phyloP scores from a whole-genome alignment of 1,284 basidiomycete species.

The Exobasidium rhododendri region DNA sequence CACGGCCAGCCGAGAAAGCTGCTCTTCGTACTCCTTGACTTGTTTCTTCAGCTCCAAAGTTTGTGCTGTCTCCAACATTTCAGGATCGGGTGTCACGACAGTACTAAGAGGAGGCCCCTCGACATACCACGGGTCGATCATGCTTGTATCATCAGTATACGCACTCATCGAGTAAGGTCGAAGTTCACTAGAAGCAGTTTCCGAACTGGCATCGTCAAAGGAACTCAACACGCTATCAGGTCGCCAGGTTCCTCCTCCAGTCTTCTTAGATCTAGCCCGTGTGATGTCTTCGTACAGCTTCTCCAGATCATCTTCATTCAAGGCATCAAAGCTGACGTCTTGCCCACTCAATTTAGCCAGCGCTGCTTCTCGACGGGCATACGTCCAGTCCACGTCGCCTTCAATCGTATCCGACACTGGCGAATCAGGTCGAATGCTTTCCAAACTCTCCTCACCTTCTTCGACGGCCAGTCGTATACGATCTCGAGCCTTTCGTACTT shows the following conservation, averaged over 20 bases:
- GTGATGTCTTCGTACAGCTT: constrained; percentile 51
- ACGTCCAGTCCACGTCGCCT: constrained; percentile 44
- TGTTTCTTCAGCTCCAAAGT: constrained; percentile 29
- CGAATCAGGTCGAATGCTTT: constrained; percentile 36
- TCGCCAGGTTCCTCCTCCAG: constrained; percentile 39
- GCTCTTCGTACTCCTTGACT: constrained; percentile 47
- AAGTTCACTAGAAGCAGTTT: constrained; percentile 31
- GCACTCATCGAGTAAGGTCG: constrained; percentile 43
- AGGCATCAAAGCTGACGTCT: constrained; percentile 46
- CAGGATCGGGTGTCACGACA: constrained; percentile 5
- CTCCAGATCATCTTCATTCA: constrained; percentile 47
- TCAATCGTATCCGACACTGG: constrained; percentile 31
- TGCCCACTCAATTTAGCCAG: constrained; percentile 44
- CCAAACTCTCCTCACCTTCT: constrained; percentile 29
- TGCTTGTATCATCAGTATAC: constrained; percentile 46
- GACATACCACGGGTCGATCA: constrained; percentile 42
- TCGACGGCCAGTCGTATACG: constrained; percentile 29
- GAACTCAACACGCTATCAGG: constrained; percentile 46
- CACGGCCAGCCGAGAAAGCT: constrained; percentile 26
- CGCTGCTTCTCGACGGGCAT: constrained; percentile 43
- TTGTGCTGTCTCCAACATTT: not conserved
- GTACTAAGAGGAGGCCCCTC: not conserved
- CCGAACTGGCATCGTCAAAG: constrained; percentile 42
- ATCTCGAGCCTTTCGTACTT: constrained; percentile 42
- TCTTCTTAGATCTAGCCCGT: constrained; percentile 34